Conservation (phyloP, 805 yeast species). For the Osmozyma mogii region DNA sequence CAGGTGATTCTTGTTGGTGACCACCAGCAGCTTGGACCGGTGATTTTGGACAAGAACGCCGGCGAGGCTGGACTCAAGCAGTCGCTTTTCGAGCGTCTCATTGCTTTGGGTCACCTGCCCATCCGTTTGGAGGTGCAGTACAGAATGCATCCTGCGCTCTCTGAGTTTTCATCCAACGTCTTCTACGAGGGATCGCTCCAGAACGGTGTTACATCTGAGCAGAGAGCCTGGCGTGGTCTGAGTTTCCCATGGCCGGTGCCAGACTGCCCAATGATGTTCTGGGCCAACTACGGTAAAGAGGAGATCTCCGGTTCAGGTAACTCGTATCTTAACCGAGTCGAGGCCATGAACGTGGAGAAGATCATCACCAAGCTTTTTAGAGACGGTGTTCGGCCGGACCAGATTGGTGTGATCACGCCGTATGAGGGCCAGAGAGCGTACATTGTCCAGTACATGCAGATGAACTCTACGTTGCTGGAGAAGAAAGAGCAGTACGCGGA, state of each 20-base stretch:
- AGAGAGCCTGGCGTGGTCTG: no score
- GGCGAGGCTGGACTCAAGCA: no score
- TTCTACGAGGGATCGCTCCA: slow-evolving; percentile 43
- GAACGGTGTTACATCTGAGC: slow-evolving; percentile 52
- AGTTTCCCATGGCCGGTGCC: slow-evolving; percentile 40
- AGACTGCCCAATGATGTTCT: slow-evolving; percentile 47
- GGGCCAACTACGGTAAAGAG: slow-evolving; percentile 49
- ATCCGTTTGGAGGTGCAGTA: slow-evolving; percentile 65
- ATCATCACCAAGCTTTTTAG: slow-evolving; percentile 44
- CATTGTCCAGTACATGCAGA: no score
- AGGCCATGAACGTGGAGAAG: slow-evolving; percentile 40
- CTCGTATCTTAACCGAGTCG: slow-evolving; percentile 51
- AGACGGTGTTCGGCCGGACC: slow-evolving; percentile 39
- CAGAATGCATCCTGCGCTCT: slow-evolving; percentile 59
- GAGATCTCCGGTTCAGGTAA: slow-evolving; percentile 51
- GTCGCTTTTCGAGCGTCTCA: slow-evolving; percentile 61
- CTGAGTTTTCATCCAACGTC: slow-evolving; percentile 47
- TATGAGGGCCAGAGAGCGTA: slow-evolving; percentile 66
- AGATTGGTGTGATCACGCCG: slow-evolving; percentile 68
- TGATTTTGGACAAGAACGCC: slow-evolving; percentile 70
- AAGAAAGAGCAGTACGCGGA: slow-evolving; percentile 42
- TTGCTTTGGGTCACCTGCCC: slow-evolving; percentile 51
- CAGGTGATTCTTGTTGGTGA: slow-evolving; percentile 70
- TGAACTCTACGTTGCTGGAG: slow-evolving; percentile 43
- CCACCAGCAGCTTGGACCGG: slow-evolving; percentile 76